A percentile compares a stretch with the other conserved stretches of the same genome.
Conservation (phyloP, 139 green algal species). For the Microglena sp. region DNA sequence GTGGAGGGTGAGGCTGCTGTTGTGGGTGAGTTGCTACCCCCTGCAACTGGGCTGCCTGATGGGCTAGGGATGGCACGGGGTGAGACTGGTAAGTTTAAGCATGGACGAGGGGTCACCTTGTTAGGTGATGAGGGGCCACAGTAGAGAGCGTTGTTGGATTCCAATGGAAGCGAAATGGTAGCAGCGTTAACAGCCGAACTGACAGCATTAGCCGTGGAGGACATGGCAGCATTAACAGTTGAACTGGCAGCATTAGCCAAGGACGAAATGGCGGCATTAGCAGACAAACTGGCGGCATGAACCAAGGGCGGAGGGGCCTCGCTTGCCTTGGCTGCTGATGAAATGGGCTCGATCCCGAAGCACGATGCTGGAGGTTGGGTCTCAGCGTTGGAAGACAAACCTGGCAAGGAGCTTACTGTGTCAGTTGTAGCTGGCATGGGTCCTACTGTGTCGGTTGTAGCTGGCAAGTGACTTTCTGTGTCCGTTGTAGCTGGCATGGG, state of each 20-base stretch:
- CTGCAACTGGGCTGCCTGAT: background rate
- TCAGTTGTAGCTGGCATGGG: too few species aligned
- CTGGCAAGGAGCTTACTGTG: too few species aligned
- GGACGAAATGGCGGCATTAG: background rate
- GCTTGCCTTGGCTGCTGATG: background rate
- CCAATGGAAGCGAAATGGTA: background rate
- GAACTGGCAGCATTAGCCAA: background rate
- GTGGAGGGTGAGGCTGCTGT: background rate
- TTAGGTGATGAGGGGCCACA: background rate
- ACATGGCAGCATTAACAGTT: background rate
- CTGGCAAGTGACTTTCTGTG: too few species aligned
- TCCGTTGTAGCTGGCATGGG: too few species aligned
- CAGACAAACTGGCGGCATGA: background rate
- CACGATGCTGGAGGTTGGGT: too few species aligned
- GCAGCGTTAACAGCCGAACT: background rate
- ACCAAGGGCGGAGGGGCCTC: background rate
- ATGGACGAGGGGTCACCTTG: background rate
- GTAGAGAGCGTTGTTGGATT: too few species aligned
- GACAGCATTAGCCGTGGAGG: background rate
- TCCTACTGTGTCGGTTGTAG: too few species aligned
- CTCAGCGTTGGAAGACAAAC: too few species aligned
- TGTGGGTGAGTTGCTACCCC: conserved; percentile 1
- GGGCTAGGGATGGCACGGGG: background rate
- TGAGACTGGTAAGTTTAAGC: background rate
- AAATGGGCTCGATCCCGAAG: too few species aligned